Base-by-base conservation (phyloP, 441 rosid genomes). In the Rhodomyrtus psidioides region DNA sequence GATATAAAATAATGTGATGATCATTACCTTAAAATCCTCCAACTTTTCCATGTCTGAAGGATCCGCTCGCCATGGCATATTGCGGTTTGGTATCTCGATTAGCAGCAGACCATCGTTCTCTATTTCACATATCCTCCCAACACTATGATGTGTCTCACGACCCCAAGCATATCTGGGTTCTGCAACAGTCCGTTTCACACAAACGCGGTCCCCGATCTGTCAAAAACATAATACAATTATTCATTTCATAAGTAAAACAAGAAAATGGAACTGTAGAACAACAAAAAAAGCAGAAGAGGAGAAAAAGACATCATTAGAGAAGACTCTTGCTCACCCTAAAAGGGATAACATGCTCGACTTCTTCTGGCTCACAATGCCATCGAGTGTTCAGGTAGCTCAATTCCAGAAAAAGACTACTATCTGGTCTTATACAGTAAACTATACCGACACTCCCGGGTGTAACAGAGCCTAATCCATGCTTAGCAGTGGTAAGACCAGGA, bases 131-230 rank as follows among this genome's bases (percentile, higher is more conserved):
- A 96, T 92, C 89, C 90, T 94, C 87, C 99, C 99, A 88, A 96
- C 99, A 90, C 98, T 96, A 86, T 98, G 99, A 93, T 96, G 99
- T 53, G 99, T 98, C 94, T 98, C 99, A 75, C 99, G 99, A 81
- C 98, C 99, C 99, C 99, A 98, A 84, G 98, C 99, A 94, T 94
- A 98, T 89, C 99, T 94, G 82, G 99, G 99, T 91, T 95, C 99
- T 19, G 99, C 98, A 91, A 98, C 99, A 90, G 99, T 95, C 76
- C 99, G 94, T 94, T 96, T 98, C 90, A 96, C 99, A 84, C 99
- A 98, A 74, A 98, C 98, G 58, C 93, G 92, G 83, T 96, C 96
- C 81, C 98, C 98, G 88, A 96, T 96, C 99, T 98, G 93, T 54
- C 74, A 87, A 92, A 88, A 82, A 81, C 44, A 89, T 88, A 88